Percentiles rank a stretch among this genome's conserved stretches.
phyloP scores from a whole-genome alignment of 163 green algal genomes.

The Trebouxia gelatinosa region DNA sequence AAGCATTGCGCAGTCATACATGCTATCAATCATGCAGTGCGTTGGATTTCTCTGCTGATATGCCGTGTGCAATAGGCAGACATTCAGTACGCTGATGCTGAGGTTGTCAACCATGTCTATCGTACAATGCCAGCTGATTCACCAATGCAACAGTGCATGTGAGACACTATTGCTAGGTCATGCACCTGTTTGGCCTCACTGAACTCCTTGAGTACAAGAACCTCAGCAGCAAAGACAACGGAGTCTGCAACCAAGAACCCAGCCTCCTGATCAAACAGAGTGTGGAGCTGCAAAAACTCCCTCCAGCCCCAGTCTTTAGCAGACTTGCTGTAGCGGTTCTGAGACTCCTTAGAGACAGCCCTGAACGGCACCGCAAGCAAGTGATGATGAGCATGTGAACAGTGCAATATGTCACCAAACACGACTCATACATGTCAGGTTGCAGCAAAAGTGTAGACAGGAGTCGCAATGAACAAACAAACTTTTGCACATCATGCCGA shows the following conservation, averaged over 20 bases:
- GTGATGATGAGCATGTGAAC: background rate
- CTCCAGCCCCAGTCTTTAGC: conserved; percentile 79
- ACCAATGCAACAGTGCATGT: background rate
- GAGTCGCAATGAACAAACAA: too few relatives aligned
- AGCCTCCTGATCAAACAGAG: conserved; percentile 69
- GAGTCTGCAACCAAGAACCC: conserved; percentile 66
- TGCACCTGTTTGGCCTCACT: conserved; percentile 43
- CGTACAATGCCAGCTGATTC: background rate
- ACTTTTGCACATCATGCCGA: too few relatives aligned
- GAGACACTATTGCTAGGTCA: too few relatives aligned
- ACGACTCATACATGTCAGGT: too few relatives aligned
- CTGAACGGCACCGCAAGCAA: background rate
- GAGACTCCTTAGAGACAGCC: conserved; percentile 65
- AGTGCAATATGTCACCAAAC: too few relatives aligned
- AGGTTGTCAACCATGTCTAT: background rate
- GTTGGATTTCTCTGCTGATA: too few relatives aligned
- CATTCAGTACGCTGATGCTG: background rate
- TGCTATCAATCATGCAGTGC: too few relatives aligned
- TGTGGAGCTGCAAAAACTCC: conserved; percentile 73
- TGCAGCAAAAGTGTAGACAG: too few relatives aligned
- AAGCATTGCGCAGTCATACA: too few relatives aligned
- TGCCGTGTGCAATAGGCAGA: background rate
- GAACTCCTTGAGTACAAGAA: conserved; percentile 66
- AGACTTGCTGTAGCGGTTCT: conserved; percentile 59
- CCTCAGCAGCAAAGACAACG: conserved; percentile 67